Evolutionary conservation across 2,329 filamentous ascomycete genomes (phyloP), one percentile per base, ranked within the genome.

Genomic region (Cladobotryum protrusum): DNA sequence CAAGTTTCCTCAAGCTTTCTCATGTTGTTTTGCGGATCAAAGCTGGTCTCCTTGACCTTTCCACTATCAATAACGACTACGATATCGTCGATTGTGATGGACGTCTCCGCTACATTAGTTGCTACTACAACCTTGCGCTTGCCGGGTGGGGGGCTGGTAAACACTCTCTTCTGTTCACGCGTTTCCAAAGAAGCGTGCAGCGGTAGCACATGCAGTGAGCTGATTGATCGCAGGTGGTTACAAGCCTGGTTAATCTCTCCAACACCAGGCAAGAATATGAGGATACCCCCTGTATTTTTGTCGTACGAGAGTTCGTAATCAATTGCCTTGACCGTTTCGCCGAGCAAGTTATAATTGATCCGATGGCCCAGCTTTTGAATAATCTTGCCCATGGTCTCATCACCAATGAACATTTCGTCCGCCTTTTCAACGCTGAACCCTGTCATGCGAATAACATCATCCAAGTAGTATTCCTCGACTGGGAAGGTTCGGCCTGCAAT

Each of bases 11-110:
- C 87, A 1, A 99, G 81, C 61, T 89, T 90, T 40, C 95, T 86
- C 84, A 97, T 96, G 63, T 96, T 96, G 64, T 86, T 95, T 55
- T 86, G 80, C 0, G 89, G 82, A 64, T 97, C 93, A 60, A 91
- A 97, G 63, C 88, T 92, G 0, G 91, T 99, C 68, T 99, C 92
- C 64, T 99, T 99, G 52, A 99, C 93, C 47, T 89, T 85, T 24
- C 93, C 93, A 11, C 87, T 93, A 65, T 99, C 93, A 55, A 99
- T 92, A 42, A 99, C 93, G 2, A 89, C 92, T 2, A 97, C 87
- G 47, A 99, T 88, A 63, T 99, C 93, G 63, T 96, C 91, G 53
- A 99, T 99, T 0, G 93, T 99, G 65, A 99, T 97, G 2, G 93
- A 97, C 0, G 93, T 99, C 67, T 99, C 93, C 2, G 93, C 93